Evolutionary conservation across 2,329 filamentous ascomycete species (phyloP), one percentile per base, ranked within the genome.

Genomic region (Colletotrichum sp.): DNA sequence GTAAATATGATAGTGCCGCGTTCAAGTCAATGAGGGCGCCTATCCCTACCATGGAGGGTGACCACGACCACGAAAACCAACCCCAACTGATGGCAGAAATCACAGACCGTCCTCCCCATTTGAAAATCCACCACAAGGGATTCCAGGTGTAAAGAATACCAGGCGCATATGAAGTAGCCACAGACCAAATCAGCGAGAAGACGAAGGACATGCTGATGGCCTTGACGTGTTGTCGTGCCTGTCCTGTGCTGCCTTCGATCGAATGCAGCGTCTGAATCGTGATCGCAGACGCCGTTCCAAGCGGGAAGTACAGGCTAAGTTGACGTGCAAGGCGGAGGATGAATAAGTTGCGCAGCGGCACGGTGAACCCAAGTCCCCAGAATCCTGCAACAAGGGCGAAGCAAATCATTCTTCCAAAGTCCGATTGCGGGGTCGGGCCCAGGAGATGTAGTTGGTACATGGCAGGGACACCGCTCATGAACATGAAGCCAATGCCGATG

Each of bases 381-480:
- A 70, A 70, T 9, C 67, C 67, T 22, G 67, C 52, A 27, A 59
- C 49, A n/a, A 70, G 12, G 12, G 67, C 34, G 55, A 62, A 59
- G 32, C 52, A 61, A 29, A 70, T 22, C 55, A 70, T n/a, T 25
- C n/a, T 59, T 32, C 49, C 67, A 15, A 27, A 61, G 34, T 70
- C 30, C 15, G 29, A 65, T 11, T 65, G 13, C 2, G 61, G 44
- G 16, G 15, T 34, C 6, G 19, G 5, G 0, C 69, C 36, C 61
- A 71, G 27, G 9, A 65, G 69, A 34, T 39, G n/a, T n/a, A 78
- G 64, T 66, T 78, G 76, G 59, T 77, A 77, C 57, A 77, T 67
- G 7, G 77, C 77, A 8, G 77, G 77, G 29, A 78, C 69, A 32
- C 67, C 77, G 5, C 64, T 70, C n/a, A 78, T 74, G 61, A 75